A percentile compares a stretch with the other conserved stretches of the same genome.
Evolutionary conservation across 2,329 filamentous ascomycete genomes (phyloP).

Genomic region (Diaporthe aspalathi): DNA sequence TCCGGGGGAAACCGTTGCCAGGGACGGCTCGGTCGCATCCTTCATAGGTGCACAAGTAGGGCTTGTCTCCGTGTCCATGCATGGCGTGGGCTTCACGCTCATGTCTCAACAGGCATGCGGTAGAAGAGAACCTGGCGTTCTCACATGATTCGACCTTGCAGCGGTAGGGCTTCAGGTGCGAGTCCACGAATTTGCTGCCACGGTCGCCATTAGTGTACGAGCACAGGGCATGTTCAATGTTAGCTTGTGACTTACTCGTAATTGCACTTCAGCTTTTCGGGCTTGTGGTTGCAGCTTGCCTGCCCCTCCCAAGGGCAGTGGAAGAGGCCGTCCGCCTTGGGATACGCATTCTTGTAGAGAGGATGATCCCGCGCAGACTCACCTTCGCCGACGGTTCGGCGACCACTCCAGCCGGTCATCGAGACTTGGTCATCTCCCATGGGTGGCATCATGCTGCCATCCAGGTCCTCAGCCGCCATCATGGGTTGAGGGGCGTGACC

Average conservation of each 20-base stretch:
- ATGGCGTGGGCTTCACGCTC: constrained; percentile 96
- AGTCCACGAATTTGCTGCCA: constrained; percentile 93
- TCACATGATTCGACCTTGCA: constrained; percentile 89
- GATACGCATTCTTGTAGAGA: constrained; percentile 75
- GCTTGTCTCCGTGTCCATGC: constrained; percentile 93
- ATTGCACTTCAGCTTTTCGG: constrained; percentile 98
- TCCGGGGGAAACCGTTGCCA: constrained; percentile 91
- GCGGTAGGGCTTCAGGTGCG: constrained; percentile 94
- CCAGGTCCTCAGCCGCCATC: constrained; percentile 52
- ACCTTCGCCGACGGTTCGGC: constrained; percentile 63
- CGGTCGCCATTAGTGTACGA: constrained; percentile 39
- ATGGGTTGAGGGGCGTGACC: constrained; percentile 46
- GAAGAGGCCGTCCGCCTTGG: constrained; percentile 82
- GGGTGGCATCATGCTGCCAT: constrained; percentile 49
- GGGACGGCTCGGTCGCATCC: constrained; percentile 86
- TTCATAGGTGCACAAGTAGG: constrained; percentile 87
- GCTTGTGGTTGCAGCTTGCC: constrained; percentile 82
- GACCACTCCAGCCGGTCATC: constrained; percentile 56
- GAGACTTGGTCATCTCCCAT: constrained; percentile 52
- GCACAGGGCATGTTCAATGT: neutral
- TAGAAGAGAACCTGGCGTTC: constrained; percentile 91
- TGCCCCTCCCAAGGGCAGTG: constrained; percentile 89
- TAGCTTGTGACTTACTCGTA: constrained; percentile 83
- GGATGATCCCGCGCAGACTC: constrained; percentile 74
- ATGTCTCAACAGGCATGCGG: constrained; percentile 92